phyloP scores from a whole-genome alignment of 2,329 filamentous ascomycete species.

The Alternaria arborescens region DNA sequence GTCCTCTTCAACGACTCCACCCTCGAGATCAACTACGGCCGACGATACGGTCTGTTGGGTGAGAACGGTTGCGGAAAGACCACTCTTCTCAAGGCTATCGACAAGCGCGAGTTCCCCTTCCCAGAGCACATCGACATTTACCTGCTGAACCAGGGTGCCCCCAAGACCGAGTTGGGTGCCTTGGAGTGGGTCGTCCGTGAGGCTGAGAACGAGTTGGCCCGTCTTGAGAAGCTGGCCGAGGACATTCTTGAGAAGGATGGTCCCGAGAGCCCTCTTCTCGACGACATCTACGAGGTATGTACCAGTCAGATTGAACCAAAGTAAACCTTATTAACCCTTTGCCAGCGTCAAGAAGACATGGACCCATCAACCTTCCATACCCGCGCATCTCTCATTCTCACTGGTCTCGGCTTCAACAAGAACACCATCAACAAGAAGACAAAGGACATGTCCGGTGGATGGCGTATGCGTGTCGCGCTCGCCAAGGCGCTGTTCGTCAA shows the following conservation, averaged over 20 bases:
- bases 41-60: conserved; percentile 92
- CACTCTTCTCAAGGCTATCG: conserved; percentile 95
- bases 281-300: conserved; percentile 94
- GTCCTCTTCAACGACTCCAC: conserved; percentile 94
- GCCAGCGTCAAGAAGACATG: conserved; percentile 96
- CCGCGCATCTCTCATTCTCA: conserved; percentile 93
- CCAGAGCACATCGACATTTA: conserved; percentile 98
- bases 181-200: conserved; percentile 97
- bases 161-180: conserved; percentile 85
- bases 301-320: background rate
- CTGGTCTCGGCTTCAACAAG: conserved; percentile 99
- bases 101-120: conserved; percentile 91
- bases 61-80: conserved; percentile 99
- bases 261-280: conserved; percentile 86
- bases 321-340: conserved; percentile 11
- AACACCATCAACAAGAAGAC: conserved; percentile 98
- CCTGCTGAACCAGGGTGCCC: conserved; percentile 95
- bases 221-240: conserved; percentile 88
- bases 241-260: conserved; percentile 90
- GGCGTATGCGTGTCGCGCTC: conserved; percentile 99
- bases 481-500: conserved; percentile 98
- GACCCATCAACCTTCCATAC: conserved; percentile 97
- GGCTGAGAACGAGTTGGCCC: conserved; percentile 90
- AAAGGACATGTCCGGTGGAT: conserved; percentile 99
- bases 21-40: conserved; percentile 90